Conservation (phyloP, 306 rosid species). For the Ziziphus jujuba region DNA sequence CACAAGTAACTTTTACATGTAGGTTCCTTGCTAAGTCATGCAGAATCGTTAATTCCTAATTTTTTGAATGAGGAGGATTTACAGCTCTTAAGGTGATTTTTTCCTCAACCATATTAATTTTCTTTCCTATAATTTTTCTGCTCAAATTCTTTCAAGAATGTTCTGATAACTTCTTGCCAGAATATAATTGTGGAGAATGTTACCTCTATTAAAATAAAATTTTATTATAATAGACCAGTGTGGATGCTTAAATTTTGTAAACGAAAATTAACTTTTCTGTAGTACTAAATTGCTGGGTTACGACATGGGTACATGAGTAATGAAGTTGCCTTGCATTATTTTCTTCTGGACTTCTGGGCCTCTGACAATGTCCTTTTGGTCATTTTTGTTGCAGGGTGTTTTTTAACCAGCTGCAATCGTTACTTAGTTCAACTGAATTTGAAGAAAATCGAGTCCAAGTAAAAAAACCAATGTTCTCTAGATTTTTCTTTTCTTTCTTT, state of each 20-base stretch:
- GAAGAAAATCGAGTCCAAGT: conserved; percentile 64
- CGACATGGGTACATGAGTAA: conserved; percentile 5
- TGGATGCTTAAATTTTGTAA: no score
- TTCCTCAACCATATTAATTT: conserved; percentile 7
- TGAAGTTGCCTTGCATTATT: not conserved
- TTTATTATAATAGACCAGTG: no score
- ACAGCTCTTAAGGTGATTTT: conserved; percentile 74
- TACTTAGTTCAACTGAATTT: conserved; percentile 47
- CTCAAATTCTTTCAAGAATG: not conserved
- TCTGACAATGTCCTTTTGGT: not conserved
- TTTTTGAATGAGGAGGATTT: conserved; percentile 81
- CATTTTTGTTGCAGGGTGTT: conserved; percentile 60
- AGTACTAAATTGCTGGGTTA: not conserved
- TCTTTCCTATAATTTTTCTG: not conserved
- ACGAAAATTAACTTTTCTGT: no score
- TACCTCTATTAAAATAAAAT: no score
- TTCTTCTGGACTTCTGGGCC: conserved; percentile 16
- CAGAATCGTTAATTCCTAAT: conserved; percentile 89
- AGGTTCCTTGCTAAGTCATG: conserved; percentile 91
- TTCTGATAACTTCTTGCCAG: no score
- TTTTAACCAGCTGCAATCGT: conserved; percentile 59
- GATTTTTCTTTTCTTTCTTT: conserved; percentile 15
- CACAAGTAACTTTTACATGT: conserved; percentile 37
- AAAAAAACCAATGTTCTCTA: conserved; percentile 38
- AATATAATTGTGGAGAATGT: no score